Evolutionary conservation across 2,329 filamentous ascomycete species (phyloP), one percentile per base, ranked within the genome.

Genomic region (Penicillium sp.): DNA sequence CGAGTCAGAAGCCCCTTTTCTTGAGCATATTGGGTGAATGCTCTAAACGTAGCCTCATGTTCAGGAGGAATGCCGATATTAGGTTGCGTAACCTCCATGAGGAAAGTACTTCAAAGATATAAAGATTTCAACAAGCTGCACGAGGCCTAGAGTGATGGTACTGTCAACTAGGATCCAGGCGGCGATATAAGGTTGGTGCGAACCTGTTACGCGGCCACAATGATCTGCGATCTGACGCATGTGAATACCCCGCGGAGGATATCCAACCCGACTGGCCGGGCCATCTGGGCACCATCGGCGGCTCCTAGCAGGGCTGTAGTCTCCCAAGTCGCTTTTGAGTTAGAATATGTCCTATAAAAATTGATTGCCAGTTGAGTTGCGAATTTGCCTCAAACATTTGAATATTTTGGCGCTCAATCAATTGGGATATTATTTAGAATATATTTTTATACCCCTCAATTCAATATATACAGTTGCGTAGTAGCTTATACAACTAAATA

Each of bases 1-100:
- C 41, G 56, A 31, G 33, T 50, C 26, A 66, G 35, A 26, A 66
- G 12, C 4, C 12, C 52, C 9, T 52, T 43, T 19, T 54, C 42
- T 5, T 33, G 19, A 14, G 40, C 48, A 10, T 45, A 30, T n/a
- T 12, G 11, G 6, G 5, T 50, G 14, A 50, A 41, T 17, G 16
- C 11, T 30, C 30, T 28, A 6, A 49, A 36, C 4, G 16, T 40
- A 37, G 26, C 46, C 4, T 49, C 25, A 12, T 31, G 25, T 7
- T 38, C 46, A 38, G 46, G 26, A 0, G 17, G 28, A 14, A 31
- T 45, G 22, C 12, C 40, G 5, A 38, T 12, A 26, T n/a, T n/a
- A n/a, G 40, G 22, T 19, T 31, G 42, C 31, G 1, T 6, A 30
- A 2, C n/a, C 3, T 17, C n/a, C 42, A 44, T 44, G n/a, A 31